phyloP scores from a whole-genome alignment of 108 stramenopile species.

The Skeletonema grethae region DNA sequence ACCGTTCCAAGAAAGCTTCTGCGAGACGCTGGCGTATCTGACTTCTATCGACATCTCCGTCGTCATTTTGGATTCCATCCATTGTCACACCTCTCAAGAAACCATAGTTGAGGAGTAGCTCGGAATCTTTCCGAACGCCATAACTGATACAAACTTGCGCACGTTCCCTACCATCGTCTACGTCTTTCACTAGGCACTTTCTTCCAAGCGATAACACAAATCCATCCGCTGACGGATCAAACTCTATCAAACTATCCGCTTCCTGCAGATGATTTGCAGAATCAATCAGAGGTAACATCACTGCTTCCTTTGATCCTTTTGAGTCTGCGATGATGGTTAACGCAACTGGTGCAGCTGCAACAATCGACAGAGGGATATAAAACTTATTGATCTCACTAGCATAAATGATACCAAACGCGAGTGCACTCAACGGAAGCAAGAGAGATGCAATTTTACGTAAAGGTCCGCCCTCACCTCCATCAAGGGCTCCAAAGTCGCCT shows the following conservation, averaged over 20 bases:
- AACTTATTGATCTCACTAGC: conserved; percentile 39
- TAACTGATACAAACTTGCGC: conserved; percentile 77
- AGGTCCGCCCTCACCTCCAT: conserved; percentile 36
- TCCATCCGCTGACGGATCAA: conserved; percentile 55
- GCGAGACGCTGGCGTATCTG: conserved; percentile 31
- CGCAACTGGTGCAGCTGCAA: conserved; percentile 53
- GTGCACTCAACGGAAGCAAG: conserved; percentile 37
- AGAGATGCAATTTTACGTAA: conserved; percentile 48
- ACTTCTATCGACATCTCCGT: conserved; percentile 17
- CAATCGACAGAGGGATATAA: conserved; percentile 35
- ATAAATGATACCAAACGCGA: conserved; percentile 41
- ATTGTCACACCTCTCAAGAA: conserved; percentile 61
- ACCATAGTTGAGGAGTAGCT: conserved; percentile 77
- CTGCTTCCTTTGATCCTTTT: conserved; percentile 55
- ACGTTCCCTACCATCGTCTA: conserved; percentile 38
- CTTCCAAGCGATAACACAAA: conserved; percentile 57
- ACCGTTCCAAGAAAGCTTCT: conserved; percentile 31
- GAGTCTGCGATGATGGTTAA: conserved; percentile 48
- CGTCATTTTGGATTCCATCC: conserved; percentile 11
- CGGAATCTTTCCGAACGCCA: conserved; percentile 63
- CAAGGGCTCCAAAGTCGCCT: conserved; percentile 54
- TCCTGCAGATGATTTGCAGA: conserved; percentile 78
- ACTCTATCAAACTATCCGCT: conserved; percentile 75
- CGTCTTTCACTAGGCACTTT: conserved; percentile 62
- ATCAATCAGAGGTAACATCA: conserved; percentile 77